A percentile compares a stretch with the other conserved stretches of the same genome.
Evolutionary conservation across 805 yeast species (phyloP).

Genomic region (Starmerella apicola): DNA sequence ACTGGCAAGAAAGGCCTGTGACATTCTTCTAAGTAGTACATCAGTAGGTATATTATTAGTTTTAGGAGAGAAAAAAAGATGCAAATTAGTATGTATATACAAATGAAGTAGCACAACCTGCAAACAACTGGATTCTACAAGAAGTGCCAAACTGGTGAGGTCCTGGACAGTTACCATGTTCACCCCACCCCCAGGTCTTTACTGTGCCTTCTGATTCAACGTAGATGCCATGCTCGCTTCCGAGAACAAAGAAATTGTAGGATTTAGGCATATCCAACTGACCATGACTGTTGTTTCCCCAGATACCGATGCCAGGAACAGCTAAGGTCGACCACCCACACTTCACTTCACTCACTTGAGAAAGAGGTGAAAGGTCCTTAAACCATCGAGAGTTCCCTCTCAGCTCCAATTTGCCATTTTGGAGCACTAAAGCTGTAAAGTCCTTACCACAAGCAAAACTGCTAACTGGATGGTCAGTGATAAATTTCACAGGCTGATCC

Average conservation of each 20-base stretch:
- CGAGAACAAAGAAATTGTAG: conserved; percentile 33
- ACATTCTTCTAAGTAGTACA: no score
- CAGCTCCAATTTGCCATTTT: conserved; percentile 18
- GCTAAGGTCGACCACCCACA: conserved; percentile 20
- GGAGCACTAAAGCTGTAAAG: conserved; percentile 32
- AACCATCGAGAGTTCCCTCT: conserved; percentile 25
- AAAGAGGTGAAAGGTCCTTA: background rate
- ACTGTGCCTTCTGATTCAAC: conserved; percentile 28
- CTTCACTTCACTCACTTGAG: background rate
- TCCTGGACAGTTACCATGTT: conserved; percentile 88
- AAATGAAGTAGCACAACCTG: conserved; percentile 28
- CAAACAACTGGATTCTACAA: conserved; percentile 14
- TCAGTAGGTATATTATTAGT: background rate
- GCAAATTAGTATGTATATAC: conserved; percentile 4
- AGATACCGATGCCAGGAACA: conserved; percentile 33
- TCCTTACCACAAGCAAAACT: conserved; percentile 42
- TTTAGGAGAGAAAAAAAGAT: no score
- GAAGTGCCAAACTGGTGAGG: conserved; percentile 3
- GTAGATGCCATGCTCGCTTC: conserved; percentile 77
- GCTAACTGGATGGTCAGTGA: background rate
- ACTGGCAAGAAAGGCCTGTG: conserved; percentile 24
- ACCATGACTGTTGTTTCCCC: conserved; percentile 69
- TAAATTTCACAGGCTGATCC: conserved; percentile 3
- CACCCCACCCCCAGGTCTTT: conserved; percentile 96
- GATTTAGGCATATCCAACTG: conserved; percentile 35